Conservation (phyloP, 2,329 filamentous ascomycete species). For the Daldinia sp. region DNA sequence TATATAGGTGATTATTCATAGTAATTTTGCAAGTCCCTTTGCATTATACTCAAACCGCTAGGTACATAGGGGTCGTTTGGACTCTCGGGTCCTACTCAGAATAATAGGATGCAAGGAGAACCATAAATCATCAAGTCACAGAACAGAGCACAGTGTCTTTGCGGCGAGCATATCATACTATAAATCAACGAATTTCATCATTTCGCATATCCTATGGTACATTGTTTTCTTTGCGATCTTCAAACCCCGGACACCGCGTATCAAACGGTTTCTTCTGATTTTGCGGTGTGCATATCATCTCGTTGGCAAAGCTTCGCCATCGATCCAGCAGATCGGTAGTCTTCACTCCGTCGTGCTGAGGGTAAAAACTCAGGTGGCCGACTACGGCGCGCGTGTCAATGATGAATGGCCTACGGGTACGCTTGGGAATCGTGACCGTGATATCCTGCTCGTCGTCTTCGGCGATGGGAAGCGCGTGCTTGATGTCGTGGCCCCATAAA, state of each 20-base stretch:
- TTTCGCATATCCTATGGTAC: slow-evolving; percentile 2
- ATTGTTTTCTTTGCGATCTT: neutral
- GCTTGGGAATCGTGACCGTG: slow-evolving; percentile 51
- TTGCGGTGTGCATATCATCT: slow-evolving; percentile 54
- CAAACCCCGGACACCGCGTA: slow-evolving; percentile 41
- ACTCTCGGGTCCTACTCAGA: too few relatives aligned
- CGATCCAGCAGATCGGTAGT: slow-evolving; percentile 62
- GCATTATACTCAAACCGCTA: neutral
- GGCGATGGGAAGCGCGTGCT: slow-evolving; percentile 54
- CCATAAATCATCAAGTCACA: neutral
- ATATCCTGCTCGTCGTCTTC: slow-evolving; percentile 58
- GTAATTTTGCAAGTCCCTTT: too few relatives aligned
- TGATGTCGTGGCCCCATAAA: slow-evolving; percentile 60
- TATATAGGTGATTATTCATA: too few relatives aligned
- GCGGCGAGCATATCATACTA: neutral
- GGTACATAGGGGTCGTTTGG: too few relatives aligned
- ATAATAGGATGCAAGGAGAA: neutral
- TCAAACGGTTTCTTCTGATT: slow-evolving; percentile 43
- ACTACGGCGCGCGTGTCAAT: slow-evolving; percentile 64
- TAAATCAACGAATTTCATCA: slow-evolving; percentile 9
- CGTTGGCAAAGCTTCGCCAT: slow-evolving; percentile 61
- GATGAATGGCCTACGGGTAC: slow-evolving; percentile 53
- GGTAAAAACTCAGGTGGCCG: slow-evolving; percentile 59
- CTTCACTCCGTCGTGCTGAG: slow-evolving; percentile 54
- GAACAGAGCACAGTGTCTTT: neutral